These are phyloP conservation scores for Ceratobasidium sp. DNA, from an alignment of 1,284 basidiomycete genomes.

Conservation along the genomic window DNA sequence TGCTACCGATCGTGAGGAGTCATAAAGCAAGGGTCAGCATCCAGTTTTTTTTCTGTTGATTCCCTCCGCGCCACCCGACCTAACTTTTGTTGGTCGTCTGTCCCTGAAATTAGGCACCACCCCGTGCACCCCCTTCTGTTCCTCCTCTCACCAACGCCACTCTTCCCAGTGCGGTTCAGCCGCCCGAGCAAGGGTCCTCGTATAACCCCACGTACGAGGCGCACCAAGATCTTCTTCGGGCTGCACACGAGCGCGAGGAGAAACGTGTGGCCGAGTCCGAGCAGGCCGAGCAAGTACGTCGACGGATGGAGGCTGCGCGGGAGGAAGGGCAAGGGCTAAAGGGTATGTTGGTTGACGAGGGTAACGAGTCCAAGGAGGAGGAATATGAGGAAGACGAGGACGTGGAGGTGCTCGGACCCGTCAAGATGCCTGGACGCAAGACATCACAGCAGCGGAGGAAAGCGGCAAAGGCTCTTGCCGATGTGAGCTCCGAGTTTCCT, in stretches of 20 bases:
- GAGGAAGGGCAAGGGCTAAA: conserved; percentile 50
- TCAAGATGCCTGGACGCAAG: conserved; percentile 69
- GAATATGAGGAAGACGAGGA: conserved; percentile 54
- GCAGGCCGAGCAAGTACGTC: conserved; percentile 51
- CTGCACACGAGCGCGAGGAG: conserved; percentile 76
- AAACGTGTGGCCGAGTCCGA: conserved; percentile 66
- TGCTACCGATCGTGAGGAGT: conserved; percentile 54
- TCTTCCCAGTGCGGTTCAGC: conserved; percentile 68
- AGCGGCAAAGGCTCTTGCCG: conserved; percentile 66
- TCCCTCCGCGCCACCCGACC: neutral
- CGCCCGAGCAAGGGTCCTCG: conserved; percentile 89
- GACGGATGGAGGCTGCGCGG: conserved; percentile 65
- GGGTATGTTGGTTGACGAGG: conserved; percentile 72
- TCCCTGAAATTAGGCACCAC: conserved; percentile 24
- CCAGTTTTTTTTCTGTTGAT: neutral
- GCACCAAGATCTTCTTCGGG: conserved; percentile 78
- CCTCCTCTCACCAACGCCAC: conserved; percentile 66
- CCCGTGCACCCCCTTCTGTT: conserved; percentile 61
- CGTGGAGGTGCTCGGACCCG: conserved; percentile 49
- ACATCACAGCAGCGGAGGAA: conserved; percentile 77
- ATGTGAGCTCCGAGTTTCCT: conserved; percentile 59
- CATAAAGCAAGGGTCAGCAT: conserved; percentile 63
- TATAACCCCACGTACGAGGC: conserved; percentile 89
- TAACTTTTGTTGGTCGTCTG: conserved; percentile 20
- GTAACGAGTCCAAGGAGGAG: conserved; percentile 56